phyloP scores from a whole-genome alignment of 2,329 filamentous ascomycete genomes.

The Geoglossum cookeanum region DNA sequence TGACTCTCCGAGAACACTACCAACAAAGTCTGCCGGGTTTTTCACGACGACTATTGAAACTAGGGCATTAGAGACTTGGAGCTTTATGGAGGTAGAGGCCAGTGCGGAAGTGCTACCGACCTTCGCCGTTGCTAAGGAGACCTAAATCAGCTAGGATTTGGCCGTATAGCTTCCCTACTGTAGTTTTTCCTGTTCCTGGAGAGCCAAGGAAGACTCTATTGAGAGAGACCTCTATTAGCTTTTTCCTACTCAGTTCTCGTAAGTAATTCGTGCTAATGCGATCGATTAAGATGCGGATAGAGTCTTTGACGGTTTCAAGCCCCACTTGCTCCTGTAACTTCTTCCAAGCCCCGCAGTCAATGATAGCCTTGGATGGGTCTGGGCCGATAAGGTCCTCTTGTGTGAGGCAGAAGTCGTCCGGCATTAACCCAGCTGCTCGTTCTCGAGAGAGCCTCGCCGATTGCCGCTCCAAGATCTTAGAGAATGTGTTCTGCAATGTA shows the following conservation, averaged over 20 bases:
- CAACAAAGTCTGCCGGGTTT: constrained; percentile 57
- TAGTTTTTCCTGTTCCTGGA: constrained; percentile 61
- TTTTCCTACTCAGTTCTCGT: constrained; percentile 43
- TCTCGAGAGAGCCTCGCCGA: constrained; percentile 33
- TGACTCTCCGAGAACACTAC: constrained; percentile 40
- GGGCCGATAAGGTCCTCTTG: constrained; percentile 56
- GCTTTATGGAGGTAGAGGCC: background rate
- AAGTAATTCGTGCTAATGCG: constrained; percentile 44
- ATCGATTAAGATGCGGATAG: constrained; percentile 38
- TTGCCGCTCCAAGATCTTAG: constrained; percentile 37
- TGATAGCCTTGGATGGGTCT: constrained; percentile 36
- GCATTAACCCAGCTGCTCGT: constrained; percentile 20
- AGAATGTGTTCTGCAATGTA: constrained; percentile 42
- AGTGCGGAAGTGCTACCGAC: constrained; percentile 20
- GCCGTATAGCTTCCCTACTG: constrained; percentile 54
- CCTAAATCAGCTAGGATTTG: constrained; percentile 48
- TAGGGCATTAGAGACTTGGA: background rate
- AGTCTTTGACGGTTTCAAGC: constrained; percentile 40
- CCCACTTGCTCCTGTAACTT: constrained; percentile 40
- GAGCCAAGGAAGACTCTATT: constrained; percentile 53
- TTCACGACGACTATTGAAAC: constrained; percentile 40
- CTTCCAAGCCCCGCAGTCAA: constrained; percentile 34
- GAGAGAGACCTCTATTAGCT: constrained; percentile 37
- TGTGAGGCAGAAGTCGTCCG: constrained; percentile 40
- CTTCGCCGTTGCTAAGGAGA: constrained; percentile 47